These are phyloP conservation scores for Ilex paraguariensis DNA, from an alignment of 305 asterid genomes.

Conservation along the genomic window DNA sequence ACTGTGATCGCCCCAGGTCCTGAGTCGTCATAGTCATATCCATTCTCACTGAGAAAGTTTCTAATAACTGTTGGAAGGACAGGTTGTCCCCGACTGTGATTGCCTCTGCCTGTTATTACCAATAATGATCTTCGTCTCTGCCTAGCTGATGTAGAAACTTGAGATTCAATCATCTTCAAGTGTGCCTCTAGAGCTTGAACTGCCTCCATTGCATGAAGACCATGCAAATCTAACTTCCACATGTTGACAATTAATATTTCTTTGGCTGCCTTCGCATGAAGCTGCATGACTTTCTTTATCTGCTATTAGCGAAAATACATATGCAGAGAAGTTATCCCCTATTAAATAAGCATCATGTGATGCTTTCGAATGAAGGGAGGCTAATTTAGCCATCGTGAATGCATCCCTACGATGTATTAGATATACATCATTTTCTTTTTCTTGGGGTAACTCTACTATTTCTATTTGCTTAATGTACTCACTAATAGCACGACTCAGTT, in stretches of 20 bases:
- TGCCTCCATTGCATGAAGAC: not conserved
- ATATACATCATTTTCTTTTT: too few species aligned
- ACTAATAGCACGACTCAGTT: too few species aligned
- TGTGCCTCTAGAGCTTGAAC: not conserved
- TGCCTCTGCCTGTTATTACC: not conserved
- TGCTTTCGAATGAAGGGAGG: not conserved
- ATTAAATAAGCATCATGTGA: not conserved
- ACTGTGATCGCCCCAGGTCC: too few species aligned
- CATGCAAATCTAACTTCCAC: slow-evolving; percentile 3
- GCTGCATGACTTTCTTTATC: not conserved
- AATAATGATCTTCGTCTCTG: not conserved
- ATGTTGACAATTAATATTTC: not conserved
- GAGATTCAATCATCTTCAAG: not conserved
- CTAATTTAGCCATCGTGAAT: not conserved
- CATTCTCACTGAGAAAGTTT: too few species aligned
- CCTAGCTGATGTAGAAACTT: not conserved
- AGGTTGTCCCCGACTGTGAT: too few species aligned
- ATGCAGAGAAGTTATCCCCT: not conserved
- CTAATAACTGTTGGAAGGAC: too few species aligned
- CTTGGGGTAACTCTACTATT: too few species aligned
- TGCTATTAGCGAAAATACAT: not conserved
- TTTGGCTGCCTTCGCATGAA: not conserved
- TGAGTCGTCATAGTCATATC: too few species aligned
- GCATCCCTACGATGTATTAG: not conserved
- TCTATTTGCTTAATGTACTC: too few species aligned